Evolutionary conservation across 129 eudicot species (phyloP).

Genomic region (Helianthus annuus): HanXRQr2.0-SUNRISE NC_035434.2:102629033-102629532

Average conservation of each 20-base stretch:
- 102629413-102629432: background rate
- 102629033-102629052: no score
- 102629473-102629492: background rate
- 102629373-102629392: background rate
- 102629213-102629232: no score
- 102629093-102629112: no score
- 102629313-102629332: background rate
- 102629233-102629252: no score
- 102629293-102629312: background rate
- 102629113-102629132: no score
- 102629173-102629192: no score
- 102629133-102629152: no score
- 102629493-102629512: constrained; percentile 11
- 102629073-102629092: no score
- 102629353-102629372: background rate
- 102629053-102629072: no score
- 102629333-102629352: background rate
- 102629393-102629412: background rate
- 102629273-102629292: background rate
- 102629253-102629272: background rate
- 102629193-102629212: no score
- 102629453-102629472: background rate
- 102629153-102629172: no score
- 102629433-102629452: background rate
- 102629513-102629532: constrained; percentile 20